Evolutionary conservation across 2,329 filamentous ascomycete species (phyloP).

Genomic region (Albophoma yamanashiensis): DNA sequence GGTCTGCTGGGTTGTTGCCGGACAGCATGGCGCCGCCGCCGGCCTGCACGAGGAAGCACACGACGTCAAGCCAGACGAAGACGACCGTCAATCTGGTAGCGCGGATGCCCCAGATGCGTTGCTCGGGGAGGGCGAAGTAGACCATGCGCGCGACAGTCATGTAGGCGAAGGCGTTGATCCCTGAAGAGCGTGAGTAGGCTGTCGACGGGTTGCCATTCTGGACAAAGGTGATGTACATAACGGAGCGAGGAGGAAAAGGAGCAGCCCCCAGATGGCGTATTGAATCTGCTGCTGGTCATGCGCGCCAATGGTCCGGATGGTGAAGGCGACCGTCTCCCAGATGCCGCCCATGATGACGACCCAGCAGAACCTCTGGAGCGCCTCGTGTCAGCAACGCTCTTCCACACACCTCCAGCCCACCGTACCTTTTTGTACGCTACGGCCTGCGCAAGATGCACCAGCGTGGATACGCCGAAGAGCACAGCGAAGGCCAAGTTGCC

Average conservation of each 20-base stretch:
- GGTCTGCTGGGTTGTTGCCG: conserved; percentile 8
- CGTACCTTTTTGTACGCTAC: conserved; percentile 17
- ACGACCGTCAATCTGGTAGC: conserved; percentile 27
- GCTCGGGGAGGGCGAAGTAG: conserved; percentile 25
- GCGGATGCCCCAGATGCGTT: conserved; percentile 22
- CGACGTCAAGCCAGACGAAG: conserved; percentile 37
- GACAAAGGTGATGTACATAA: conserved; percentile 17
- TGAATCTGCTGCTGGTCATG: conserved; percentile 24
- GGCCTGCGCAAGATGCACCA: conserved; percentile 16
- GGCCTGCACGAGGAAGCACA: conserved; percentile 34
- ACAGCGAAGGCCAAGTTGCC: conserved; percentile 21
- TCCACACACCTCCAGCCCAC: too few species aligned
- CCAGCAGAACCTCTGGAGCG: conserved; percentile 18
- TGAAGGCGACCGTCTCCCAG: conserved; percentile 29
- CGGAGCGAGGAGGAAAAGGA: conserved; percentile 30
- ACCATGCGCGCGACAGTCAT: conserved; percentile 31
- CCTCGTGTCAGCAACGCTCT: background rate
- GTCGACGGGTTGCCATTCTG: background rate
- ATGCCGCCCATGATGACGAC: conserved; percentile 26
- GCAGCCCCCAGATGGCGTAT: conserved; percentile 18
- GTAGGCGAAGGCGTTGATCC: conserved; percentile 33
- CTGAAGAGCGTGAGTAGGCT: conserved; percentile 6
- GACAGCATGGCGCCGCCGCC: conserved; percentile 26
- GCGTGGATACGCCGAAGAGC: conserved; percentile 17
- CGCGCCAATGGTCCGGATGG: conserved; percentile 22